Percentiles rank a stretch among this genome's conserved stretches.
phyloP scores from a whole-genome alignment of 768 basidiomycete species.

The Candolleomyces efflorescens region DNA sequence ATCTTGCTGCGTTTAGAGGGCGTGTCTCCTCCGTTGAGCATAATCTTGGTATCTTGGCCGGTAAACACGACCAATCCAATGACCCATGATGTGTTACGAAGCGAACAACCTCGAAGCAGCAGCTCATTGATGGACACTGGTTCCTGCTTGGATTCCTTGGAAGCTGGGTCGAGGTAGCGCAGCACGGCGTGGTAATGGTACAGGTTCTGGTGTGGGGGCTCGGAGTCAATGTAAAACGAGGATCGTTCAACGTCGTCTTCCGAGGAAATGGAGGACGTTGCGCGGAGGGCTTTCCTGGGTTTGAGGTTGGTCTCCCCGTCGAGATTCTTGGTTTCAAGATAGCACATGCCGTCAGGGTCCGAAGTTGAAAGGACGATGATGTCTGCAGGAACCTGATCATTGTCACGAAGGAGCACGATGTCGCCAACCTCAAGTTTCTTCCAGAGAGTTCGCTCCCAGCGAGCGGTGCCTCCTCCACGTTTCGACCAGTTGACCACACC shows the following conservation, averaged over 20 bases:
- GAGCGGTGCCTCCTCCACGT: slow-evolving; percentile 62
- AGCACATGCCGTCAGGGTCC: slow-evolving; percentile 88
- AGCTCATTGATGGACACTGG: slow-evolving; percentile 88
- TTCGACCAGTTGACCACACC: slow-evolving; percentile 84
- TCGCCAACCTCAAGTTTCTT: slow-evolving; percentile 99
- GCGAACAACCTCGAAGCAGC: slow-evolving; percentile 83
- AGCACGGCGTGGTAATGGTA: slow-evolving; percentile 88
- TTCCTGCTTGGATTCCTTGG: slow-evolving; percentile 54
- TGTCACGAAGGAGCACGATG: slow-evolving; percentile 82
- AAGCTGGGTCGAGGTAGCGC: slow-evolving; percentile 56
- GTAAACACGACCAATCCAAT: slow-evolving; percentile 95
- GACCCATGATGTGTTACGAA: slow-evolving; percentile 90
- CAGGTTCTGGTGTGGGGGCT: slow-evolving; percentile 90
- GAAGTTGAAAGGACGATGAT: slow-evolving; percentile 90
- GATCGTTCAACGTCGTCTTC: slow-evolving; percentile 92
- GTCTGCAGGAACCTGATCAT: slow-evolving; percentile 96
- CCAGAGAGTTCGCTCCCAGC: slow-evolving; percentile 96
- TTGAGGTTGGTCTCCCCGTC: slow-evolving; percentile 99
- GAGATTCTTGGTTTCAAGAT: slow-evolving; percentile 96
- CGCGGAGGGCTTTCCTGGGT: slow-evolving; percentile 69
- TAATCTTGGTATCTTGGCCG: slow-evolving; percentile 88
- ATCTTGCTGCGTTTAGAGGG: slow-evolving; percentile 98
- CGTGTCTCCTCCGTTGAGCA: slow-evolving; percentile 88
- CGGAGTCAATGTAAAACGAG: slow-evolving; percentile 85
- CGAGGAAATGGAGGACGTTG: slow-evolving; percentile 67